Conservation (phyloP, 495 filamentous ascomycete species). For the Daldinia caldariorum region DNA sequence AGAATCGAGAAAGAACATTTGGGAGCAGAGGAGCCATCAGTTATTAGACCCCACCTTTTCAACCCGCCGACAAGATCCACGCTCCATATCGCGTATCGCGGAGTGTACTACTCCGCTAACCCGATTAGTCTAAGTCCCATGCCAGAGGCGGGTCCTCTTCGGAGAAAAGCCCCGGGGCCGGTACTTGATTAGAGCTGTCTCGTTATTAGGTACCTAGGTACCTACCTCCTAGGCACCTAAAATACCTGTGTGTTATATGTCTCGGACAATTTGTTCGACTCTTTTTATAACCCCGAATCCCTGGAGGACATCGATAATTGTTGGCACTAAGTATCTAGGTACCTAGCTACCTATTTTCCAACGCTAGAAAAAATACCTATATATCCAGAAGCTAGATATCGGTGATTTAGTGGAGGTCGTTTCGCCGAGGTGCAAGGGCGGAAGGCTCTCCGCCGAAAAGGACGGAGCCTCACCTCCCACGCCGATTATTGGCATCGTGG, state of each 20-base stretch:
- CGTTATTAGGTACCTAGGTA: too few species aligned
- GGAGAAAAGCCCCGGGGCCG: conserved; percentile 28
- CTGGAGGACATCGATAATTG: background rate
- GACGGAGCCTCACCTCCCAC: conserved; percentile 40
- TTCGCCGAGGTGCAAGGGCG: conserved; percentile 36
- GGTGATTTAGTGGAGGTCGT: conserved; percentile 11
- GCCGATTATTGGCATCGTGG: conserved; percentile 26
- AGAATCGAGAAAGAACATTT: conserved; percentile 1
- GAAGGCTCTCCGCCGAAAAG: conserved; percentile 39
- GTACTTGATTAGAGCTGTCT: too few species aligned
- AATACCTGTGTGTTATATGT: too few species aligned
- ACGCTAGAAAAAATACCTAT: background rate
- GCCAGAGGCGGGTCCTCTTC: conserved; percentile 24
- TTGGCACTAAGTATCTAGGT: background rate
- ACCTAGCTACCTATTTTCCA: background rate
- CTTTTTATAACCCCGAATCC: conserved; percentile 2
- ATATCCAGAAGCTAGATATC: background rate
- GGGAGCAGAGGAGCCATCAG: background rate
- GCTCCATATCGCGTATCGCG: conserved; percentile 48
- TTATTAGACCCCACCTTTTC: conserved; percentile 9
- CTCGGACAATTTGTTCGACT: background rate
- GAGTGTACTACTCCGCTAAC: conserved; percentile 46
- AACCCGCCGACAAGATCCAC: conserved; percentile 14
- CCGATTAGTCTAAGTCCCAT: conserved; percentile 47
- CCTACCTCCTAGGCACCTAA: too few species aligned